A percentile compares a stretch with the other conserved stretches of the same genome.
Evolutionary conservation across 768 basidiomycete species (phyloP).

Genomic region (Podaxis sp.): DNA sequence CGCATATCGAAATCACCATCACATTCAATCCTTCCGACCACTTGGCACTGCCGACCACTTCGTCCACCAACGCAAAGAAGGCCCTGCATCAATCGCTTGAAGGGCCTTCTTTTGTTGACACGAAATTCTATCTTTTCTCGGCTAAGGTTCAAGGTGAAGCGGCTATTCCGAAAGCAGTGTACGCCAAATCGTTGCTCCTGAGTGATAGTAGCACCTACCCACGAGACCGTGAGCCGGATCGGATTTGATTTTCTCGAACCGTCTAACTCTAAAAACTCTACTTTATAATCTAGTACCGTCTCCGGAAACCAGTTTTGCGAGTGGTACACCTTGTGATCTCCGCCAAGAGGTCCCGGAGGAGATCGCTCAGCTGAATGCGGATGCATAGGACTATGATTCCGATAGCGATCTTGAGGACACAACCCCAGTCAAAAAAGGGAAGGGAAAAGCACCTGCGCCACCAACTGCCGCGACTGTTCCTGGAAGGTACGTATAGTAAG

Average conservation of each 20-base stretch:
- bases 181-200: constrained; percentile 6
- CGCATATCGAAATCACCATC: neutral
- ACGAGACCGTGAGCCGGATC: neutral
- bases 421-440: neutral
- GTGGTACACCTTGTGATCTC: neutral
- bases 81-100: neutral
- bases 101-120: constrained; percentile 6
- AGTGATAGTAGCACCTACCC: neutral
- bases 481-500: neutral
- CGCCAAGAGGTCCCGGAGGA: neutral
- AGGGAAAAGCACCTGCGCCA: neutral
- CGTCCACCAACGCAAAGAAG: neutral
- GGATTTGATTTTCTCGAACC: too few relatives aligned
- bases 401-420: constrained; percentile 11
- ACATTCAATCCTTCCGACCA: neutral
- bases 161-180: neutral
- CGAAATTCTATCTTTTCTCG: constrained; percentile 13
- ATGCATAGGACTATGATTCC: constrained; percentile 6
- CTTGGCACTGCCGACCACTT: neutral
- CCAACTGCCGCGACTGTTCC: neutral
- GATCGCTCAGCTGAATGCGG: neutral
- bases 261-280: neutral
- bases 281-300: neutral
- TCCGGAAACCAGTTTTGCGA: neutral
- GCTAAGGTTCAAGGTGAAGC: neutral